phyloP scores from a whole-genome alignment of 495 filamentous ascomycete species.

The Melanomma pulvis-pyrius region DNA sequence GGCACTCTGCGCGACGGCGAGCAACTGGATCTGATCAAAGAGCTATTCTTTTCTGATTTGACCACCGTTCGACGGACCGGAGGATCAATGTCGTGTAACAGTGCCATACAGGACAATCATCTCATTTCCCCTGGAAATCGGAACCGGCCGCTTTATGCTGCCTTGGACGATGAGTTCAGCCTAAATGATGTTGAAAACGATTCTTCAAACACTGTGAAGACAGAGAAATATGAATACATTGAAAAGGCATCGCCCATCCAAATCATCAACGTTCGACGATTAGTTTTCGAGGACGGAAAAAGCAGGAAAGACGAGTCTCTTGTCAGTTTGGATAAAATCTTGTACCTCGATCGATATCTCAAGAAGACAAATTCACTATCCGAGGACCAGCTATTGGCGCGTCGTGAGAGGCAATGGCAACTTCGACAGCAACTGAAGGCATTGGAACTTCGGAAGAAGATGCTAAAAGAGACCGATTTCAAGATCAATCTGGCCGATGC shows the following conservation, averaged over 20 bases:
- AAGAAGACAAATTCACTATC: conserved; percentile 51
- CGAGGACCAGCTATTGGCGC: conserved; percentile 58
- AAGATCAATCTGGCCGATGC: conserved; percentile 28
- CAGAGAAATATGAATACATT: conserved; percentile 72
- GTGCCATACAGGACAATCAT: conserved; percentile 22
- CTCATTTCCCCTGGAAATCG: conserved; percentile 19
- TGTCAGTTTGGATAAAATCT: conserved; percentile 69
- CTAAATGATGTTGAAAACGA: conserved; percentile 63
- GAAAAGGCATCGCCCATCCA: conserved; percentile 77
- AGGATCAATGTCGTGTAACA: background rate
- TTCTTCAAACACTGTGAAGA: conserved; percentile 55
- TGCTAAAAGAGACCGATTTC: conserved; percentile 46
- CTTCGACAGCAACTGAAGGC: conserved; percentile 66
- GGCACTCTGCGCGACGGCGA: conserved; percentile 64
- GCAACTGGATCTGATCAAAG: conserved; percentile 77
- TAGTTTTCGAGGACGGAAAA: conserved; percentile 63
- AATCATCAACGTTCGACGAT: conserved; percentile 85
- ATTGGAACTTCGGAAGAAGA: conserved; percentile 54
- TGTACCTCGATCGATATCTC: conserved; percentile 91
- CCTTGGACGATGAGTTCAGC: conserved; percentile 82
- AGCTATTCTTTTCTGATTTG: conserved; percentile 46
- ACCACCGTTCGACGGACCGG: conserved; percentile 12
- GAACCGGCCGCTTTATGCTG: conserved; percentile 70
- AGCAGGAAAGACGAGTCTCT: conserved; percentile 78
- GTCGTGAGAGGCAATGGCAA: conserved; percentile 71